phyloP scores from a whole-genome alignment of 176 grass and related monocot genomes.

The Alopecurus myosuroides region DNA sequence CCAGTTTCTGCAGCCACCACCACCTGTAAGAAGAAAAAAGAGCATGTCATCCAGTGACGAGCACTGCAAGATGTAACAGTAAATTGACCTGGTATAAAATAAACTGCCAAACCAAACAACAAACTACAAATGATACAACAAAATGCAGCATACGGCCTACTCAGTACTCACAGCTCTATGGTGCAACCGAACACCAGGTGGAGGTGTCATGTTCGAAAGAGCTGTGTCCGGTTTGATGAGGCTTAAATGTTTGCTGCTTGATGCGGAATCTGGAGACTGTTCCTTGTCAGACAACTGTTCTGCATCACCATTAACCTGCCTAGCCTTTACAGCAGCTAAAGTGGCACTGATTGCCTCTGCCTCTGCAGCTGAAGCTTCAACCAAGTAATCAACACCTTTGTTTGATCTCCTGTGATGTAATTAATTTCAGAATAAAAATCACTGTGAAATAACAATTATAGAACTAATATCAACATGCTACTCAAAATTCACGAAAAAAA shows the following conservation, averaged over 20 bases:
- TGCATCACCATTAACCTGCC: slow-evolving; percentile 77
- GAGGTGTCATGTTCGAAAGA: slow-evolving; percentile 47
- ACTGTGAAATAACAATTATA: not conserved
- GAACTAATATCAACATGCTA: not conserved
- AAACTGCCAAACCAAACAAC: slow-evolving; percentile 18
- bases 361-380: slow-evolving; percentile 92
- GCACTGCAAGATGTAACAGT: not conserved
- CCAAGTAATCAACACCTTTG: slow-evolving; percentile 88
- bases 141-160: slow-evolving; percentile 29
- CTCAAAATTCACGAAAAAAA: not conserved
- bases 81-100: not conserved
- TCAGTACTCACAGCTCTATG: slow-evolving; percentile 99
- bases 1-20: slow-evolving; percentile 97
- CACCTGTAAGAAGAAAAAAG: slow-evolving; percentile 41
- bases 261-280: slow-evolving; percentile 60
- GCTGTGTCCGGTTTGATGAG: slow-evolving; percentile 69
- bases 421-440: slow-evolving; percentile 15
- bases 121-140: slow-evolving; percentile 1
- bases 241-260: slow-evolving; percentile 66
- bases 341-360: slow-evolving; percentile 89
- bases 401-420: slow-evolving; percentile 63
- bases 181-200: slow-evolving; percentile 89
- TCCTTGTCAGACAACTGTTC: slow-evolving; percentile 62
- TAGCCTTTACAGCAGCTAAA: slow-evolving; percentile 86
- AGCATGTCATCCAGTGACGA: not conserved